A percentile compares a stretch with the other conserved stretches of the same genome.
phyloP scores from a whole-genome alignment of 148 eudicot species.

The Cornus kousa region DNA sequence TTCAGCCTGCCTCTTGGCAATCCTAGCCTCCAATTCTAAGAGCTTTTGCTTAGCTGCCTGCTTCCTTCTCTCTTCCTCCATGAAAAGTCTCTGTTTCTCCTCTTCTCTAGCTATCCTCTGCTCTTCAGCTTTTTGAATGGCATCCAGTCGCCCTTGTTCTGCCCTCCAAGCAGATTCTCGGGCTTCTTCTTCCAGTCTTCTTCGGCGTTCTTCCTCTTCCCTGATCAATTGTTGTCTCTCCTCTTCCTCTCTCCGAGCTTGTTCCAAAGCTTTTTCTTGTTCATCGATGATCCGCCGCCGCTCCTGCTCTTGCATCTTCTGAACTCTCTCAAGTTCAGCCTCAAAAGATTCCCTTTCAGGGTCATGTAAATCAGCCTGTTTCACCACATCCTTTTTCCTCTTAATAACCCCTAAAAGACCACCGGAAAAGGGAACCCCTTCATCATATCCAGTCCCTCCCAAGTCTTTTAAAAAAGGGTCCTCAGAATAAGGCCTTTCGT shows the following conservation, averaged over 20 bases:
- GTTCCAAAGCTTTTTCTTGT: conserved; percentile 85
- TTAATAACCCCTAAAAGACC: conserved; percentile 64
- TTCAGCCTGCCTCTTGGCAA: conserved; percentile 73
- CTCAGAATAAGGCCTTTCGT: conserved; percentile 48
- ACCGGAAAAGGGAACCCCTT: conserved; percentile 65
- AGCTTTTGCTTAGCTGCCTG: conserved; percentile 97
- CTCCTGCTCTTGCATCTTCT: conserved; percentile 89
- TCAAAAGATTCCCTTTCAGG: conserved; percentile 97
- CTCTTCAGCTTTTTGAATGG: conserved; percentile 71
- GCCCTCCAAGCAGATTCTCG: conserved; percentile 89
- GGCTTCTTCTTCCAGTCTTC: conserved; percentile 78
- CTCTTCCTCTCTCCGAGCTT: conserved; percentile 85
- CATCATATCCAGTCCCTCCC: conserved; percentile 56
- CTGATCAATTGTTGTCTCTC: conserved; percentile 70
- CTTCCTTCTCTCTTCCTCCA: conserved; percentile 96
- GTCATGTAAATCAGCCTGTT: conserved; percentile 68
- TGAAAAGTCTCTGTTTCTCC: conserved; percentile 61
- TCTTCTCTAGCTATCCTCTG: conserved; percentile 79
- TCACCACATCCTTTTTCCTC: conserved; percentile 76
- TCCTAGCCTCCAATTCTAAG: conserved; percentile 80
- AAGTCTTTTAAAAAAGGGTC: conserved; percentile 55
- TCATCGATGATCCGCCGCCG: conserved; percentile 71
- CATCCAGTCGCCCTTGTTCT: conserved; percentile 75
- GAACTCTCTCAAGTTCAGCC: conserved; percentile 99
- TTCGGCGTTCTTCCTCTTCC: conserved; percentile 78